Base-by-base conservation (phyloP, 1,284 basidiomycete genomes). In the Coniophora puteana region DNA sequence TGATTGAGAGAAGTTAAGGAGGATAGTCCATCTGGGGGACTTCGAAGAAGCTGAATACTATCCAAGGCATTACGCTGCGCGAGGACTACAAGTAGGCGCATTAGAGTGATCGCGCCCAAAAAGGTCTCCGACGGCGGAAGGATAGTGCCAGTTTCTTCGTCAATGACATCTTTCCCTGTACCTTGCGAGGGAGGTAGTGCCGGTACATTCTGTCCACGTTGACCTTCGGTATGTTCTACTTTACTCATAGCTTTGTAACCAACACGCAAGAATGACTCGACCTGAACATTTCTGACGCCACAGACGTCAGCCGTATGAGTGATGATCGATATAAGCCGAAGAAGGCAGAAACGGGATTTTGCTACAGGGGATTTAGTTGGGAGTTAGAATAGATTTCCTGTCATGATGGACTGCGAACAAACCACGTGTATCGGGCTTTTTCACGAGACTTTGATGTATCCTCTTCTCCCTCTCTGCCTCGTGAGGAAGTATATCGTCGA, bases 231-330 rank as follows among this genome's bases (percentile, higher is more conserved):
- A 21, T 14, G 13, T 29, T 48, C 50, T 33, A 51, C 31, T 12
- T 42, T 45, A 26, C 44, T 45, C 23, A 47, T 52, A 10, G 45
- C 55, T 5, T 40, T 23, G 32, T 58, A 50, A 17, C 44, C 50
- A 11, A 61, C 49, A 17, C 43, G 51, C 13, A 60, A 50, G 4
- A 61, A 44, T 12, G 52, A 51, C n/a, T 57, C 31, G n/a, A 61
- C 28, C 29, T 52, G 51, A 13, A 39, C 41, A 28, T 50, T 49
- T 13, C 47, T 38, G 18, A 58, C 34, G 21, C 51, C 43, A 14
- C 47, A 48, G 32, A 44, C 41, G 28, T 49, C 38, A 3, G 41
- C 43, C 8, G 48, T 38, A 34, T 50, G 40, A 18, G 49, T 45
- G 20, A 59, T 27, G 3, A 51, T 53, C 10, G 52, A 38, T 10